Evolutionary conservation across 495 filamentous ascomycete species (phyloP).

Genomic region (Halenospora varia): DNA sequence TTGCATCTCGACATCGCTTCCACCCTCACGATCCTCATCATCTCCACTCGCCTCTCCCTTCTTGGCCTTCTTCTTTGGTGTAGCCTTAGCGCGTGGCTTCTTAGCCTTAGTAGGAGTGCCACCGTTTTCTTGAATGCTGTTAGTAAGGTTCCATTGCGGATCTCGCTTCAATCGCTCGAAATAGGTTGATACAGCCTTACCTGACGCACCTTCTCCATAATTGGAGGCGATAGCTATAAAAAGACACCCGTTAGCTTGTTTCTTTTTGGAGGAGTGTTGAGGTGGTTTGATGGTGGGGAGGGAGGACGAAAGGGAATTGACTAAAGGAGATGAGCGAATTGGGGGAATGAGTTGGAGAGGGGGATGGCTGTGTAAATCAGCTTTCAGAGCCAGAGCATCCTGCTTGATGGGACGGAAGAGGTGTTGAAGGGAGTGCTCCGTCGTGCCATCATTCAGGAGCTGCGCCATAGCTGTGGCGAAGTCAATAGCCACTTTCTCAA

Average conservation of each 20-base stretch:
- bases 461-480: too few relatives aligned
- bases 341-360: too few relatives aligned
- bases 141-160: slow-evolving; percentile 17
- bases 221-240: slow-evolving; percentile 18
- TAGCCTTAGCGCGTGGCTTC: neutral
- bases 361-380: too few relatives aligned
- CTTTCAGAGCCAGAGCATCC: too few relatives aligned
- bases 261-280: neutral
- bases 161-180: slow-evolving; percentile 20
- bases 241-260: slow-evolving; percentile 24
- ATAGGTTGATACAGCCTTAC: slow-evolving; percentile 19
- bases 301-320: slow-evolving; percentile 14
- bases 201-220: slow-evolving; percentile 17
- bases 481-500: too few relatives aligned
- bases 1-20: too few relatives aligned
- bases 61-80: slow-evolving; percentile 3
- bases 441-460: too few relatives aligned
- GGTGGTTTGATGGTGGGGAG: slow-evolving; percentile 7
- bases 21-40: neutral
- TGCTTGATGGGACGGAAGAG: too few relatives aligned
- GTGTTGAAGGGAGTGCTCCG: too few relatives aligned
- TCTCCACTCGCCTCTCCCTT: neutral
- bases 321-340: too few relatives aligned
- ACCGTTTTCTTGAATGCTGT: slow-evolving; percentile 10
- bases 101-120: neutral